Evolutionary conservation across 1,284 basidiomycete species (phyloP).

Genomic region (Fistulina hepatica): DNA sequence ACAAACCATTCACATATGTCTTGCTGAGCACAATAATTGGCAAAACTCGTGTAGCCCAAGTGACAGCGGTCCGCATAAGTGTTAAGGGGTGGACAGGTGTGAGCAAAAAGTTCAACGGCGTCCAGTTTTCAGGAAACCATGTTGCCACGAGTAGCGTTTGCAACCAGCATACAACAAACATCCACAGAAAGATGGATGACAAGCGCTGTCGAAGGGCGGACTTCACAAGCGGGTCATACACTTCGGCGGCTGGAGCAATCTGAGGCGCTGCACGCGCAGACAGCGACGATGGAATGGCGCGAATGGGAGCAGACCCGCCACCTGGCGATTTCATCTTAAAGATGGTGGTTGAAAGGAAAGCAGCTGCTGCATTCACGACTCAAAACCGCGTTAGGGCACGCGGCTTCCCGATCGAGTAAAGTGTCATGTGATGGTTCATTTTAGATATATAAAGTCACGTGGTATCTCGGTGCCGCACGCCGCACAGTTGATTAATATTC

Average conservation of each 20-base stretch:
- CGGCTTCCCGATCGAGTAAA: too few species aligned
- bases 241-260: slow-evolving; percentile 8
- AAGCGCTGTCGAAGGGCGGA: slow-evolving; percentile 6
- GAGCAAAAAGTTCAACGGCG: not conserved
- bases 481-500: too few species aligned
- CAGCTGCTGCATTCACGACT: too few species aligned
- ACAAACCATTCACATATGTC: slow-evolving; percentile 8
- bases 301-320: too few species aligned
- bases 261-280: slow-evolving; percentile 6
- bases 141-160: not conserved
- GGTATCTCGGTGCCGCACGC: too few species aligned
- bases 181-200: slow-evolving; percentile 7
- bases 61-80: not conserved
- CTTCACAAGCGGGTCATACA: slow-evolving; percentile 12
- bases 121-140: not conserved
- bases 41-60: slow-evolving; percentile 7
- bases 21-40: slow-evolving; percentile 9
- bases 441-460: too few species aligned
- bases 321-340: too few species aligned
- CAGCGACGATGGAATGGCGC: slow-evolving; percentile 10
- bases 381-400: too few species aligned
- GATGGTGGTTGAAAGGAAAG: too few species aligned
- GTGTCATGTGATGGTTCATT: too few species aligned
- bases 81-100: not conserved
- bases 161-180: not conserved